phyloP scores from a whole-genome alignment of 441 rosid species.

The Mallotus repandus region DNA sequence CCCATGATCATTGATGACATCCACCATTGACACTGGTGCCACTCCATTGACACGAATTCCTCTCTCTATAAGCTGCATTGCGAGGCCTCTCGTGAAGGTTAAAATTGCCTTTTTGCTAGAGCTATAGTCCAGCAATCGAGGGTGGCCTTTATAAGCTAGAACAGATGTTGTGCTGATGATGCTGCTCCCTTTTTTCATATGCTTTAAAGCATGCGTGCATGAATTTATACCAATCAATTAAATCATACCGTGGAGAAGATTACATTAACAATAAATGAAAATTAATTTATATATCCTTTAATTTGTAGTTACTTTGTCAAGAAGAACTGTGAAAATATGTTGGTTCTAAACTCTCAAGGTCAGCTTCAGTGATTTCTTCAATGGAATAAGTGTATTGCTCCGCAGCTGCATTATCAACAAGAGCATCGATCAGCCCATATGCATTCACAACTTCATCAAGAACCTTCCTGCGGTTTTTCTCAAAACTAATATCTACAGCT shows the following conservation, averaged over 20 bases:
- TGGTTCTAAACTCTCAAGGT: conserved; percentile 50
- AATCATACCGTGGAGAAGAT: too few relatives aligned
- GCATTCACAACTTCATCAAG: conserved; percentile 47
- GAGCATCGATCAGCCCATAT: conserved; percentile 44
- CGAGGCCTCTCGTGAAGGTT: too few relatives aligned
- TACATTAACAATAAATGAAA: too few relatives aligned
- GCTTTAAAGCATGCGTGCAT: conserved; percentile 51
- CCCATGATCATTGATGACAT: too few relatives aligned
- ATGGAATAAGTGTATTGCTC: conserved; percentile 29
- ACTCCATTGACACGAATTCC: too few relatives aligned
- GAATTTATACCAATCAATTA: not conserved
- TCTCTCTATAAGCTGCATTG: too few relatives aligned
- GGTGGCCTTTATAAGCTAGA: conserved; percentile 47
- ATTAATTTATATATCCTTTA: too few relatives aligned
- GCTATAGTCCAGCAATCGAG: conserved; percentile 49
- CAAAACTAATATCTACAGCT: conserved; percentile 53
- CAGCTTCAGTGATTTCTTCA: conserved; percentile 45
- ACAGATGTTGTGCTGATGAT: conserved; percentile 69
- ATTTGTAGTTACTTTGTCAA: conserved; percentile 23
- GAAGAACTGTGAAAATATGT: conserved; percentile 48
- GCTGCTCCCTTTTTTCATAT: conserved; percentile 71
- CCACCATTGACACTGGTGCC: too few relatives aligned
- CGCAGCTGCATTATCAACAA: conserved; percentile 49
- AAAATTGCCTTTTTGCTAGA: conserved; percentile 37
- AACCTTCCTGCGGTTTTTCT: conserved; percentile 54